Evolutionary conservation across 768 basidiomycete species (phyloP).

Genomic region (Mycena venus): DNA sequence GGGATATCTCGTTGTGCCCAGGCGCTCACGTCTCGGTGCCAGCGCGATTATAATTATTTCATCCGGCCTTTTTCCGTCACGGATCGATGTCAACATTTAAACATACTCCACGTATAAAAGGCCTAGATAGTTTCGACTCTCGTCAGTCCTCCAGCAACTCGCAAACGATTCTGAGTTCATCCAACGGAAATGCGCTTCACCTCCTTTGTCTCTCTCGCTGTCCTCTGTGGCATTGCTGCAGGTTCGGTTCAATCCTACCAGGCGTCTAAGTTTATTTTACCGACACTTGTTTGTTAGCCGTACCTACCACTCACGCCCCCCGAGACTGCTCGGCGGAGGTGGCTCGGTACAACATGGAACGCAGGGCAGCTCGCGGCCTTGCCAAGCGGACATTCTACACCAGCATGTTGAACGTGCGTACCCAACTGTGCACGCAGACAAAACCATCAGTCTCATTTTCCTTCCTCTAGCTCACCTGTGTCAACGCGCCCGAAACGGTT

Average conservation of each 20-base stretch:
- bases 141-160: not conserved
- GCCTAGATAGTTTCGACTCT: not conserved
- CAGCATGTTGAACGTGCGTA: constrained; percentile 37
- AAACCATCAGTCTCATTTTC: not conserved
- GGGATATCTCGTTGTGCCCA: not conserved
- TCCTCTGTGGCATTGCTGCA: constrained; percentile 30
- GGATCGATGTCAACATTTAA: not conserved
- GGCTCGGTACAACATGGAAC: constrained; percentile 17
- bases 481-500: constrained; percentile 36
- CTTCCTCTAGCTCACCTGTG: constrained; percentile 36
- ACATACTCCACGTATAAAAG: constrained; percentile 12
- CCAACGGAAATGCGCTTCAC: constrained; percentile 17
- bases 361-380: constrained; percentile 37
- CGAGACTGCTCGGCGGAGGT: constrained; percentile 41
- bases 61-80: constrained; percentile 17
- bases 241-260: constrained; percentile 17
- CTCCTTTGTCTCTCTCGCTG: constrained; percentile 28
- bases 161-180: not conserved
- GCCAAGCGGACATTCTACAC: constrained; percentile 36
- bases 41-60: not conserved
- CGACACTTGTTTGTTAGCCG: constrained; percentile 17
- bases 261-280: not conserved
- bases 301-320: constrained; percentile 8
- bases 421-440: not conserved
- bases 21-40: not conserved